Evolutionary conservation across 192 early-diverging fungal species (phyloP), one percentile per base, ranked within the genome.

Genomic region (Coemansia sp.): DNA sequence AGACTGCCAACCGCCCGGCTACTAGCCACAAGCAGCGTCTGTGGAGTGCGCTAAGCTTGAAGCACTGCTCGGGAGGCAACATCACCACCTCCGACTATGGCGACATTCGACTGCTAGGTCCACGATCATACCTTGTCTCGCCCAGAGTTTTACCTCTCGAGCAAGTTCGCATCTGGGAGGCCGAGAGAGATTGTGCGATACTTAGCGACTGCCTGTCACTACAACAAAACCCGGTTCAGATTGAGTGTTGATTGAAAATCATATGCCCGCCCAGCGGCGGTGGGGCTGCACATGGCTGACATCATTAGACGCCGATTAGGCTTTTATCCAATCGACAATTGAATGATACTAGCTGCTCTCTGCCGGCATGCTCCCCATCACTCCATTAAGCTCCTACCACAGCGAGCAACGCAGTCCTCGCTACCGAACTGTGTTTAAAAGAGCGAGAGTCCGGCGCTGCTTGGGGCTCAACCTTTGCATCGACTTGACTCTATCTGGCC

Each of bases 41-140:
- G 62, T 64, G 38, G 39, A 44, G 24, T 27, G 10, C 16, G 20
- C 12, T 41, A 18, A 13, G 31, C 57, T 20, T 50, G n/a, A 50
- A 24, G n/a, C 49, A 20, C n/a, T 10, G 20, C 49, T 52, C 16
- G 24, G 33, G 49, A 50, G 49, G 49, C 49, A 22, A 6, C 20
- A 18, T 58, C 31, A 34, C 31, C 3, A 66, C 34, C 0, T 79
- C 77, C 15, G 77, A 79, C 53, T 72, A 58, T 36, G 77, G 77
- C 33, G 77, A 79, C 50, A 79, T 79, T 52, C 50, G 68, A 3
- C 53, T 79, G 16, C 41, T 69, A 22, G 77, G 77, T 4, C 72
- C 77, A n/a, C 39, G 36, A 24, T 74, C 77, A 12, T 79, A 70
- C 43, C 70, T 74, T 70, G 77, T 79, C 41, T 79, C 72, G 38